Conservation (phyloP, 257 asterid species). For the Solanum commersonii region DNA sequence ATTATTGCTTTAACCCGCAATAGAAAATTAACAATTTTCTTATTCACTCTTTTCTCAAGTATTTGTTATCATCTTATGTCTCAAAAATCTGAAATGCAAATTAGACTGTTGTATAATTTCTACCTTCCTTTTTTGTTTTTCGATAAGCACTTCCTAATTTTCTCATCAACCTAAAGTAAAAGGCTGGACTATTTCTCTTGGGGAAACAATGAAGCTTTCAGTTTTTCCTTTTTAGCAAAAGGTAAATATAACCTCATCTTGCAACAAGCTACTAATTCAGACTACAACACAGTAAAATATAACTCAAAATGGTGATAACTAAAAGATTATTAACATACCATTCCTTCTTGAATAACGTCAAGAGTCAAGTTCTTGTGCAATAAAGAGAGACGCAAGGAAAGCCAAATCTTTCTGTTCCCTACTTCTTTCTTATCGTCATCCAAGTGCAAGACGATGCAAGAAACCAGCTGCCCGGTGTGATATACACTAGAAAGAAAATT, state of each 20-base stretch:
- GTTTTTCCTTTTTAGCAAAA: not conserved
- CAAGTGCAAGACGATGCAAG: conserved; percentile 72
- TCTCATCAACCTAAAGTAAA: not conserved
- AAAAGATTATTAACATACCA: conserved; percentile 42
- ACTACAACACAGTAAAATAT: not conserved
- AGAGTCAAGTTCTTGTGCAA: conserved; percentile 62
- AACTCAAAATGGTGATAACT: not conserved
- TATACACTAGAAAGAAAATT: conserved; percentile 52
- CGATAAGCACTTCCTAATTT: not conserved
- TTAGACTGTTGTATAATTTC: not conserved
- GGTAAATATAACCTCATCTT: not conserved
- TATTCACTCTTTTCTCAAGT: not conserved
- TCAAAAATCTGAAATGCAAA: not conserved
- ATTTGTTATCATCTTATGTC: not conserved
- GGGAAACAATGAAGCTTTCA: not conserved
- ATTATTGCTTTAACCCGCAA: not conserved
- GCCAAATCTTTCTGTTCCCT: conserved; percentile 87
- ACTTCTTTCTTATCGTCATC: conserved; percentile 77
- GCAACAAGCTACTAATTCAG: not conserved
- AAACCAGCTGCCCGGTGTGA: conserved; percentile 78
- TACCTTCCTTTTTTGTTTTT: not conserved
- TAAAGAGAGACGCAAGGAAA: conserved; percentile 67
- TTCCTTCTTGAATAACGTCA: conserved; percentile 89
- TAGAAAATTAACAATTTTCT: not conserved
- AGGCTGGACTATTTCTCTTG: not conserved